Base-by-base conservation (phyloP, 2,329 filamentous ascomycete genomes). In the Juglanconis sp. region DNA sequence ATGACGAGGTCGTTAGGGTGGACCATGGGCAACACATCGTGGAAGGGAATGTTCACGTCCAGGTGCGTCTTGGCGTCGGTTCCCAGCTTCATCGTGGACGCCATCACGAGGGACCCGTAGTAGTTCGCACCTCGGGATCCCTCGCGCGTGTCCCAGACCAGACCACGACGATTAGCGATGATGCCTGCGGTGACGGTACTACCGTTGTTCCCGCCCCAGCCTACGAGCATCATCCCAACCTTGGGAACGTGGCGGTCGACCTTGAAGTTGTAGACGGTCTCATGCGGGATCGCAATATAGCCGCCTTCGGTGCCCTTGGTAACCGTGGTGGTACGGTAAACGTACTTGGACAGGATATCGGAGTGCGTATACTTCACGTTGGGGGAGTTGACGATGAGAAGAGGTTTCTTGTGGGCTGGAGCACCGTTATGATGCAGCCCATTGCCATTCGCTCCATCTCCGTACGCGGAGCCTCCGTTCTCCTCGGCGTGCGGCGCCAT, bases 141-240 rank as follows among this genome's bases (percentile, higher is more conserved):
- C 77, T 97, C 92, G 71, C 94, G 93, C 70, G 95, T 98, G 66
- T 97, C 91, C 95, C 95, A 99, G 64, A 82, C 81, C 61, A 98
- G 85, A 61, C 86, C 84, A 68, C 88, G 90, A 73, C 91, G 90
- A 79, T 99, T 99, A 77, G 94, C 95, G 73, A 99, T 85, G 77
- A 99, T 96, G 75, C 94, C 95, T 64, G 95, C 95, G 62, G 95
- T 98, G 64, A 99, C 92, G 61, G 95, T 99, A 67, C 92, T 92
- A 67, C 95, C 95, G 74, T 99, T 99, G 86, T 99, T 99, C 72
- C 95, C 95, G 77, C 95, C 95, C 87, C 90, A 94, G 65, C 95
- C 95, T 67, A 99, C 94, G 67, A 99, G 85, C 95, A 99, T 98
- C 81, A 97, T 86, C 72, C 95, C 95, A 68, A 92, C 86, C 83